Evolutionary conservation across 2,329 filamentous ascomycete genomes (phyloP), one percentile per base, ranked within the genome.

Genomic region (Sporothrix curviconia): DNA sequence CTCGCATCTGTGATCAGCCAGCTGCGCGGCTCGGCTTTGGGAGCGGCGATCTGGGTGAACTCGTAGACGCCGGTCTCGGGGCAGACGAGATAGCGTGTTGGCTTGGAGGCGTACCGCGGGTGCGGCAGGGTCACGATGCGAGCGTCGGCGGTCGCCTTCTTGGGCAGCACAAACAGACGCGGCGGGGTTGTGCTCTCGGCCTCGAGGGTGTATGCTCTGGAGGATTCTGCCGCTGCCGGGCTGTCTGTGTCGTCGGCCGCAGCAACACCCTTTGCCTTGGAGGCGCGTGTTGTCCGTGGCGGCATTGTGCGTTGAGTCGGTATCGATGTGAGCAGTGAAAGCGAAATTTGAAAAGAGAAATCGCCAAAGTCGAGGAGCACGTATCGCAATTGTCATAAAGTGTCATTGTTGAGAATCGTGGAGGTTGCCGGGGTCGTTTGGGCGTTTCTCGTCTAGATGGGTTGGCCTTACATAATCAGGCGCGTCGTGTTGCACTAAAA

Each of bases 21-120:
- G 65, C 84, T 87, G 55, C 79, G 75, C 3, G 83, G 83, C 1
- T 71, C 74, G 4, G 75, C 71, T 55, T 76, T 78, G 9, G 81
- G 78, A 0, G 78, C 74, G 2, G 77, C 69, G 60, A 86, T 75
- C 63, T 73, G 78, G 36, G 77, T 86, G 66, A 87, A 84, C 65
- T 88, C 85, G 72, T 83, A 84, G 60, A 87, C 77, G 57, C 83
- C 84, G 1, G 76, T 77, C 52, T 81, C 70, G 3, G 83, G 82
- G 62, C 84, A 86, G 32, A 83, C 74, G 14, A 87, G 74, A 66
- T 85, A 87, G 64, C 83, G 78, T 7, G 79, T 75, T 3, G 81
- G 78, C 32, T 74, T 77, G 17, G 69, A 37, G 0, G 57, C 69
- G 63, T 78, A 77, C 64, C 82, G 77, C 4, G 84, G 83, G 62